A percentile compares a stretch with the other conserved stretches of the same genome.
phyloP scores from a whole-genome alignment of 257 asterid genomes.

The Ligustrum vulgare region DNA sequence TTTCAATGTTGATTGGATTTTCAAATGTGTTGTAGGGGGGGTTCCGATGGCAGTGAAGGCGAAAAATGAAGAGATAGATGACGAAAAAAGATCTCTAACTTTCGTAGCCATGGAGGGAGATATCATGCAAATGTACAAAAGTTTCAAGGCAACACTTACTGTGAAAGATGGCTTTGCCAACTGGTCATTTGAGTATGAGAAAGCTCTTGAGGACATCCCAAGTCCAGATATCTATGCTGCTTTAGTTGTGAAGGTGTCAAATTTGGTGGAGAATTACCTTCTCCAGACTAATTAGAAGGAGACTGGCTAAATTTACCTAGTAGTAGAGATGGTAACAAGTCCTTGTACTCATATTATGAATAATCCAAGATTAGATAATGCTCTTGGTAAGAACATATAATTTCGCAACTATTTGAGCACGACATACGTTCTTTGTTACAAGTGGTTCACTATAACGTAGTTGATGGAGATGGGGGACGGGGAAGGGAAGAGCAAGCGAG shows the following conservation, averaged over 20 bases:
- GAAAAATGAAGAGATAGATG: constrained; percentile 25
- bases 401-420: too few species aligned
- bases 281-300: background rate
- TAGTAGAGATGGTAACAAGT: background rate
- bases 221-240: background rate
- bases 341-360: background rate
- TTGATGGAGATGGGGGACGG: background rate
- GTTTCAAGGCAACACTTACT: constrained; percentile 14
- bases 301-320: background rate
- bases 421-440: too few species aligned
- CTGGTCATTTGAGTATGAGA: constrained; percentile 32
- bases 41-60: constrained; percentile 11
- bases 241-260: background rate
- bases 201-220: background rate
- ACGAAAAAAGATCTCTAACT: constrained; percentile 20
- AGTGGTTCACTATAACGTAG: background rate
- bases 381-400: background rate
- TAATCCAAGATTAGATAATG: background rate
- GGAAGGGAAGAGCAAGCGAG: background rate
- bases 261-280: background rate
- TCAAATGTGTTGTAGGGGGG: constrained; percentile 12
- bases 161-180: constrained; percentile 28
- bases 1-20: background rate
- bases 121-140: constrained; percentile 28
- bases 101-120: constrained; percentile 23